Evolutionary conservation across 2,329 filamentous ascomycete species (phyloP), one percentile per base, ranked within the genome.

Genomic region (Fusarium nodosum): DNA sequence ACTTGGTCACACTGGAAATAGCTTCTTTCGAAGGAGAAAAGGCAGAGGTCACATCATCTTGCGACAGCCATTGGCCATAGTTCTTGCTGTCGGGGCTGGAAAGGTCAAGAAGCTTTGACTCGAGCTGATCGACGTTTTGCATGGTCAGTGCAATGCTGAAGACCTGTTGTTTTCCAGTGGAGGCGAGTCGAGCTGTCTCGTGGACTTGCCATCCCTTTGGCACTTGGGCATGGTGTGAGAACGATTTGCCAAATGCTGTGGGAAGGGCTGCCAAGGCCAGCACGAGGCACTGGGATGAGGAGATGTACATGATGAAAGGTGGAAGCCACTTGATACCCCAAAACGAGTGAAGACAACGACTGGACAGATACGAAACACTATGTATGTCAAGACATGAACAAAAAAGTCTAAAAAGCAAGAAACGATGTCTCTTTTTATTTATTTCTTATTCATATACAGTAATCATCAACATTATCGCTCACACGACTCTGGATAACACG

Each of bases 141-240:
- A 68, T 50, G 15, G 64, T 64, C 1, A 68, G 45, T 16, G 65
- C 65, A 30, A 68, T 58, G 12, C 64, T 68, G 47, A 68, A 68
- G 53, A 68, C 59, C 1, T 68, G 64, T 11, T 68, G 48, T 8
- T 56, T 68, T 3, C 38, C 60, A 7, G 50, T 16, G 3, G 50
- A 26, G 1, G 64, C 31, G 5, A 56, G 16, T 8, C 41, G 26
- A 16, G 56, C 45, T 4, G 36, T 44, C 0, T 66, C 51, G 5
- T 66, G 39, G 16, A 53, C 50, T 9, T 61, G 45, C 64, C 64
- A 66, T 22, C 64, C 63, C 5, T 39, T 48, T 9, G 63, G 63
- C 0, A 33, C 56, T 15, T 51, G 22, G 3, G 48, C 28, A 9
- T 66, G 63, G 30, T 66, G 63, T 7, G 63, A 66, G 22, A 66